Evolutionary conservation across 441 rosid species (phyloP).

Genomic region (Euphorbia schlechtendalii): DNA sequence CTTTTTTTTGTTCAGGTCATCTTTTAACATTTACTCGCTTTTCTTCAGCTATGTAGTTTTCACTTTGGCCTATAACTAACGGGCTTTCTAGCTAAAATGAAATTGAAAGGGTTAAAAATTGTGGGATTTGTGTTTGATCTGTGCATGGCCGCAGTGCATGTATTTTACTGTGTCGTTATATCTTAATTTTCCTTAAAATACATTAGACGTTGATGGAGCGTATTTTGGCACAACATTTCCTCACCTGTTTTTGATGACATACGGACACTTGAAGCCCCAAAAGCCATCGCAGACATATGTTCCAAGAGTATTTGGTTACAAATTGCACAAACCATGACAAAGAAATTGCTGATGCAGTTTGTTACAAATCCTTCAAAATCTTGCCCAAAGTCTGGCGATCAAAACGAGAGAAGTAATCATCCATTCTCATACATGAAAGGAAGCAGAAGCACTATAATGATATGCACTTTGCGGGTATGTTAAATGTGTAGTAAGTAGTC

Average conservation of each 20-base stretch:
- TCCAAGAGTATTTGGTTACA: constrained; percentile 90
- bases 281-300: constrained; percentile 63
- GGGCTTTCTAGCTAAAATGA: constrained; percentile 12
- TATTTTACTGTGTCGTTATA: background rate
- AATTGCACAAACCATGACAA: constrained; percentile 60
- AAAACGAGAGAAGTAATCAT: no score
- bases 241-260: constrained; percentile 79
- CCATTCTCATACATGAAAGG: no score
- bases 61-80: background rate
- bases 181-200: constrained; percentile 41
- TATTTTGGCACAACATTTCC: constrained; percentile 93
- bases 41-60: background rate
- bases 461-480: no score
- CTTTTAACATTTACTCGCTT: background rate
- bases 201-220: constrained; percentile 83
- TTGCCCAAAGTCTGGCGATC: no score
- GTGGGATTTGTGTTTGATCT: no score
- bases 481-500: no score
- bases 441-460: no score
- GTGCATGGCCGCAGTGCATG: background rate
- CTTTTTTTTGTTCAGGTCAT: constrained; percentile 23
- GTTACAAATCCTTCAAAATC: constrained; percentile 2
- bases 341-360: constrained; percentile 18
- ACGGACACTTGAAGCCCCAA: constrained; percentile 81
- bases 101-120: background rate